Evolutionary conservation across 140 eudicot genomes (phyloP).

Genomic region (Flaveria floridana): DNA sequence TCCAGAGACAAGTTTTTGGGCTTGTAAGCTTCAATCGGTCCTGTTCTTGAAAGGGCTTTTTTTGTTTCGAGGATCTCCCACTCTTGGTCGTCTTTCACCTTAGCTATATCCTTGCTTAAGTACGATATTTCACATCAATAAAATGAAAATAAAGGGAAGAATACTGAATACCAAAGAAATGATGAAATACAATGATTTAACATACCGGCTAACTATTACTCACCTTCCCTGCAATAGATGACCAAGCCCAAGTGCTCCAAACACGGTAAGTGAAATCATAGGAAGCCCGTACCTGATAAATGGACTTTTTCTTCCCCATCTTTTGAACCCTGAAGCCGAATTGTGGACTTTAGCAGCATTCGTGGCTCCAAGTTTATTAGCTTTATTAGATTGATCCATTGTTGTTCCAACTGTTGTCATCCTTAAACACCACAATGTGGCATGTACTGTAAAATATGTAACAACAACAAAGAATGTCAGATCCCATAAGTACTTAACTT

Average conservation of each 20-base stretch:
- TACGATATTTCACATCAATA: slow-evolving; percentile 11
- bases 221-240: slow-evolving; percentile 91
- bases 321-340: slow-evolving; percentile 50
- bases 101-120: slow-evolving; percentile 89
- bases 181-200: neutral
- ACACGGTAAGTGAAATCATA: slow-evolving; percentile 82
- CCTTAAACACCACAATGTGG: slow-evolving; percentile 34
- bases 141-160: neutral
- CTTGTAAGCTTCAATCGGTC: slow-evolving; percentile 74
- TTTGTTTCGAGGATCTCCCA: slow-evolving; percentile 86
- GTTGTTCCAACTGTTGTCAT: slow-evolving; percentile 44
- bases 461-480: slow-evolving; percentile 5
- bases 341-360: slow-evolving; percentile 33
- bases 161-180: neutral
- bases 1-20: slow-evolving; percentile 83
- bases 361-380: slow-evolving; percentile 26
- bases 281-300: slow-evolving; percentile 89
- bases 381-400: slow-evolving; percentile 37
- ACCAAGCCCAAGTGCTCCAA: slow-evolving; percentile 86
- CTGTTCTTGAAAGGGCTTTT: slow-evolving; percentile 84
- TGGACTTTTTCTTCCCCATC: slow-evolving; percentile 81
- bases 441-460: slow-evolving; percentile 21
- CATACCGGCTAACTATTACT: slow-evolving; percentile 13
- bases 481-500: neutral
- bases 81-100: slow-evolving; percentile 84